phyloP scores from a whole-genome alignment of 2,329 filamentous ascomycete genomes.

The Incumbomyces lentus region DNA sequence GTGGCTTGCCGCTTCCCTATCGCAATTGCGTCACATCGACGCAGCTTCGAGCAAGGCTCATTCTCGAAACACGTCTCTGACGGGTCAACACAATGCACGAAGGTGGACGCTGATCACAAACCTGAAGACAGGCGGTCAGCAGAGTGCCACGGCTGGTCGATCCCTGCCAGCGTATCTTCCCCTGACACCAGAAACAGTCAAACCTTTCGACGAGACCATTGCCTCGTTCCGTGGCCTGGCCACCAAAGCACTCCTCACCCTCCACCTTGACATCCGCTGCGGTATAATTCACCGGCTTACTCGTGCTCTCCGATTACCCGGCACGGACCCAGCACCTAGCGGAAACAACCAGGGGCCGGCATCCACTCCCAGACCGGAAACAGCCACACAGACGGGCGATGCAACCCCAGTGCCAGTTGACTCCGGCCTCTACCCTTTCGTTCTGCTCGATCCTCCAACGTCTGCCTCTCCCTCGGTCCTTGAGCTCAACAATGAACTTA shows the following conservation, averaged over 20 bases:
- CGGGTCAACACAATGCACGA: conserved; percentile 36
- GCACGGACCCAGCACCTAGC: conserved; percentile 3
- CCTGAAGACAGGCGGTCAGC: conserved; percentile 28
- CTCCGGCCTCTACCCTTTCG: conserved; percentile 33
- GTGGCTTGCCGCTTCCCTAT: conserved; percentile 80
- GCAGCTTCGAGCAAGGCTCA: conserved; percentile 44
- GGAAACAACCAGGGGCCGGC: conserved; percentile 14
- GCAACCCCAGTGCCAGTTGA: conserved; percentile 34
- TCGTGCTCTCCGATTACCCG: conserved; percentile 49
- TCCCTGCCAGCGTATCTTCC: conserved; percentile 59
- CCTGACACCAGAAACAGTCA: conserved; percentile 75
- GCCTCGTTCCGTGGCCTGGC: conserved; percentile 74
- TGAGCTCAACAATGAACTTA: conserved; percentile 70
- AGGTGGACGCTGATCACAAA: conserved; percentile 76
- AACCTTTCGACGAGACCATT: conserved; percentile 78
- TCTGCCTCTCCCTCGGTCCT: conserved; percentile 57
- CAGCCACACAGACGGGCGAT: conserved; percentile 49
- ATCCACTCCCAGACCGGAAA: conserved; percentile 30
- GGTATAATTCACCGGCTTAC: conserved; percentile 72
- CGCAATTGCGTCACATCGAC: conserved; percentile 73
- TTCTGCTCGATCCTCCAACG: conserved; percentile 32
- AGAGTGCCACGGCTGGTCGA: conserved; percentile 6
- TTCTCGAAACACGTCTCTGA: conserved; percentile 36
- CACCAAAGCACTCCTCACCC: conserved; percentile 65
- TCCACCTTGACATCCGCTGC: conserved; percentile 81